Conservation (phyloP, 345 rosid genomes). For the Salix dunnii region DNA sequence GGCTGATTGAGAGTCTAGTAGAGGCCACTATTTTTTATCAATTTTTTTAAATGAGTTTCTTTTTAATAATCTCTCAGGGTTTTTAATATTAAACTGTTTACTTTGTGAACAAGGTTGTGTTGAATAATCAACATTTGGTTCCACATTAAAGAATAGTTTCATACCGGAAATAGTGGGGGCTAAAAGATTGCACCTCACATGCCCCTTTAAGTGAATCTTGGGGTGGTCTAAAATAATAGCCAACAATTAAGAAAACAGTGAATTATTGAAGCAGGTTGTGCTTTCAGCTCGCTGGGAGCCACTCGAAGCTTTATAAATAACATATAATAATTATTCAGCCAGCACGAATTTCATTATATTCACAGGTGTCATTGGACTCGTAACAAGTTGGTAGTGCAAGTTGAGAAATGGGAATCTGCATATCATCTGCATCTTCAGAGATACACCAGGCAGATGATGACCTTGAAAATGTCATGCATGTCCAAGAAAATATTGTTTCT, state of each 20-base stretch:
- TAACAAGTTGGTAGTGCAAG: neutral
- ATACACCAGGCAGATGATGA: constrained; percentile 29
- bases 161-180: neutral
- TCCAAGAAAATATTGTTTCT: constrained; percentile 2
- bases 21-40: too few relatives aligned
- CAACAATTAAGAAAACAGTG: constrained; percentile 14
- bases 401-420: constrained; percentile 52
- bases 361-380: constrained; percentile 14
- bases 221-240: constrained; percentile 33
- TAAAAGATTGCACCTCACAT: constrained; percentile 25
- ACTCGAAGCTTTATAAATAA: constrained; percentile 10
- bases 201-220: constrained; percentile 61
- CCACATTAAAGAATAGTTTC: neutral
- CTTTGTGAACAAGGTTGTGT: neutral
- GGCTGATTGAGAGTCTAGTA: too few relatives aligned
- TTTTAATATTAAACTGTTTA: neutral
- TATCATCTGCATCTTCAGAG: constrained; percentile 45
- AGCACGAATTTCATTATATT: constrained; percentile 16
- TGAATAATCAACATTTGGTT: neutral
- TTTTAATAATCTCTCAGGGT: too few relatives aligned
- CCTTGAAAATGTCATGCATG: constrained; percentile 23
- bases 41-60: too few relatives aligned
- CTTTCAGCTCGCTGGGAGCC: constrained; percentile 37
- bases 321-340: neutral
- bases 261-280: constrained; percentile 31